Percentiles rank a stretch among this genome's conserved stretches.
phyloP scores from a whole-genome alignment of 176 grass and related monocot species.

The Aegilops tauschii region DNA sequence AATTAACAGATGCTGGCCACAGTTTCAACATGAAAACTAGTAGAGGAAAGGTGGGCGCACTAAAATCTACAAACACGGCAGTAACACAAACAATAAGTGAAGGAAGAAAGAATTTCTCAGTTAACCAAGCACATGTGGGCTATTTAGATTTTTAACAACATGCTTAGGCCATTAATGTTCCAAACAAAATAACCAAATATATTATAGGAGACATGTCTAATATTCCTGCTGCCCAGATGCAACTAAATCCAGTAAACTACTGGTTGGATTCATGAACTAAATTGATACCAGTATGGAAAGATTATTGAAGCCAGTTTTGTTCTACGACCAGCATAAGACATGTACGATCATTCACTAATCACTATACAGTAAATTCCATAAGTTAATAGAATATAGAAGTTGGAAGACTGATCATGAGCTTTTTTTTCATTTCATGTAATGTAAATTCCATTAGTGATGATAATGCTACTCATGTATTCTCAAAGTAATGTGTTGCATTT shows the following conservation, averaged over 20 bases:
- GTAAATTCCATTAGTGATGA: constrained; percentile 5
- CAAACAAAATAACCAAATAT: background rate
- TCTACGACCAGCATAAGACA: background rate
- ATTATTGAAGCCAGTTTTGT: background rate
- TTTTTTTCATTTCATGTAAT: background rate
- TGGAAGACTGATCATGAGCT: background rate
- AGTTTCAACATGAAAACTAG: constrained; percentile 16
- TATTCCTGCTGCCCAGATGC: background rate
- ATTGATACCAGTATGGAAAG: background rate
- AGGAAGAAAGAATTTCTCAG: background rate
- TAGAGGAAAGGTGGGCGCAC: background rate
- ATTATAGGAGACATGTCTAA: constrained; percentile 6
- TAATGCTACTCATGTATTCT: background rate
- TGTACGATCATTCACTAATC: too few species aligned
- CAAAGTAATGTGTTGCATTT: constrained; percentile 18
- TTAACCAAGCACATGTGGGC: background rate
- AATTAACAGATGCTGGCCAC: constrained; percentile 26
- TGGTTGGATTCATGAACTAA: background rate
- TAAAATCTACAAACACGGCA: background rate
- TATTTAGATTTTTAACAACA: background rate
- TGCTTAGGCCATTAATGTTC: background rate
- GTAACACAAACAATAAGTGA: background rate
- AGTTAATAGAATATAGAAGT: background rate
- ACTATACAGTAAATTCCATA: background rate
- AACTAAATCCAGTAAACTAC: background rate